Evolutionary conservation across 2,329 filamentous ascomycete species (phyloP), one percentile per base, ranked within the genome.

Genomic region (Colletotrichum cuscutae): DNA sequence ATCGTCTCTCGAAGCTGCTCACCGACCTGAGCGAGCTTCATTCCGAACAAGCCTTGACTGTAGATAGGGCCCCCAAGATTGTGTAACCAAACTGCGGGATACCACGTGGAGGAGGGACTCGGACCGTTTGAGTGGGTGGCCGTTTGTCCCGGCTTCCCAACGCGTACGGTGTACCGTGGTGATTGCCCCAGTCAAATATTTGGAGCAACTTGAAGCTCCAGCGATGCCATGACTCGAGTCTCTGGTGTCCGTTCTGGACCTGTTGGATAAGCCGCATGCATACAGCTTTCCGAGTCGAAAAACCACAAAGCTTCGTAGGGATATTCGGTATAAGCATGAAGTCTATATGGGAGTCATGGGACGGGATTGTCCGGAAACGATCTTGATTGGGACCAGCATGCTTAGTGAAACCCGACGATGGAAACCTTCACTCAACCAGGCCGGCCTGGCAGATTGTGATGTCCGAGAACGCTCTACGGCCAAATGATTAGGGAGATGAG

Each of bases 61-160:
- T 26, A 24, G n/a, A 57, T 62, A 56, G 46, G 62, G 46, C 53
- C 57, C 13, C 59, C 68, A 71, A n/a, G 32, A 68, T 22, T 61
- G 61, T 56, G 61, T 70, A 70, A 37, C 56, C 32, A 46, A 19
- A 42, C 8, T 35, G 71, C 71, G 56, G 71, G 54, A 61, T 37
- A 70, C 71, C 71, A 70, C 71, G 71, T 72, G 71, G 71, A 65
- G 24, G 54, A 61, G 35, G 30, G 56, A 65, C 46, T 65, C 49
- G 66, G 66, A 61, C 69, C 59, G 49, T 35, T 22, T 53, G 28
- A 46, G 60, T 30, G 56, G 30, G 42, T 37, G 30, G 15, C 46
- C 54, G 53, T 54, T 60, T 69, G 19, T 60, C 66, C 65, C 26
- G 28, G 37, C 37, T 19, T 42, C 37, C 15, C 37, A 42, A 3